These are phyloP conservation scores for Sporormia fimetaria DNA, from an alignment of 495 filamentous ascomycete genomes.

Conservation along the genomic window DNA sequence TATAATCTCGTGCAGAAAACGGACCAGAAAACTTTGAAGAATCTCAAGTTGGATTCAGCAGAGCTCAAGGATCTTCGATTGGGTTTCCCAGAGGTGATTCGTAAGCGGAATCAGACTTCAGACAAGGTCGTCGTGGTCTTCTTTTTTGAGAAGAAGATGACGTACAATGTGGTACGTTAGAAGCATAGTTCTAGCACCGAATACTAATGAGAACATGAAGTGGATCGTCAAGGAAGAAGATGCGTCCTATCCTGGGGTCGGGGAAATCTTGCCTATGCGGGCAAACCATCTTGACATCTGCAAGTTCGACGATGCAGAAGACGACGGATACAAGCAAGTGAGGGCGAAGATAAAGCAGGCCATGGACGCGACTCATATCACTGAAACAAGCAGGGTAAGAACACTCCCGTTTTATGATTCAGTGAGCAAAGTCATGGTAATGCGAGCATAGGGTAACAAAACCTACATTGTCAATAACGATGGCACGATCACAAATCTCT, in stretches of 20 bases:
- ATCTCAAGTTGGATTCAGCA: slow-evolving; percentile 2
- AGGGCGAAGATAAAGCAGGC: neutral
- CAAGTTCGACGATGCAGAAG: slow-evolving; percentile 3
- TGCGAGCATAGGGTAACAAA: too few species aligned
- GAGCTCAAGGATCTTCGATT: neutral
- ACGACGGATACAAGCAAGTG: slow-evolving; percentile 3
- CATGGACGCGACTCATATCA: slow-evolving; percentile 1
- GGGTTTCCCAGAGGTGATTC: slow-evolving; percentile 1
- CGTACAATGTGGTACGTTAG: slow-evolving; percentile 1
- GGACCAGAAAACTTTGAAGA: slow-evolving; percentile 4
- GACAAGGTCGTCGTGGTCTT: slow-evolving; percentile 1
- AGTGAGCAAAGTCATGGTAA: too few species aligned
- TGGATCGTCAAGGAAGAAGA: slow-evolving; percentile 1
- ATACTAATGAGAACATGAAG: too few species aligned
- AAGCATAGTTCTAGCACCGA: too few species aligned
- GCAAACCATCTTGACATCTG: slow-evolving; percentile 7
- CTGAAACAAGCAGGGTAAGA: too few species aligned
- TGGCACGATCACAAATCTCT: slow-evolving; percentile 2
- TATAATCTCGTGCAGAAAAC: neutral
- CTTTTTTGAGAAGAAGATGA: slow-evolving; percentile 3
- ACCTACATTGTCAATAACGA: too few species aligned
- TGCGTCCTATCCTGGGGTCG: slow-evolving; percentile 2
- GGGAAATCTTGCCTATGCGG: slow-evolving; percentile 1
- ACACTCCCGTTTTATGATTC: too few species aligned
- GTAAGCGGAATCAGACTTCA: slow-evolving; percentile 3